Evolutionary conservation across 352 stramenopile genomes (phyloP), one percentile per base, ranked within the genome.

Genomic region (Phytophthora citricola): DNA sequence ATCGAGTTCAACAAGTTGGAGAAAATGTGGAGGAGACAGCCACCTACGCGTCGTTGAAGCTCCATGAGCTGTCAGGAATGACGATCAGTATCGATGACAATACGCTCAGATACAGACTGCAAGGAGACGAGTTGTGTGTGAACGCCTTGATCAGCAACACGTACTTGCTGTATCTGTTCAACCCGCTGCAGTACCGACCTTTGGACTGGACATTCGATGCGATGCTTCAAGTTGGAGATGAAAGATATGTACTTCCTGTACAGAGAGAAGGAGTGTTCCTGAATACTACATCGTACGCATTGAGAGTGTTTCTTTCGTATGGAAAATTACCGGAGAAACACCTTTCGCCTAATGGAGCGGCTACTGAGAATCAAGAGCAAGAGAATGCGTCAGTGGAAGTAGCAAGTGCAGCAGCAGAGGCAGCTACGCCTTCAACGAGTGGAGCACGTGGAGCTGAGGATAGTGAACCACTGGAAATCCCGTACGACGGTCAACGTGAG

Each of bases 101-200:
- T 69, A 93, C 83, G 52, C 64, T 95, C 34, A 76, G 85, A 15
- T 95, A 93, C 66, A 66, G 71, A n/a, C 65, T 92, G 4, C 71
- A 83, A 27, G 49, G 71, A 2, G 63, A 78, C 45, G 77, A 89
- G 24, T 60, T 94, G 39, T 93, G 84, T 52, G 74, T 95, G 14
- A 95, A 95, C 54, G 81, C 85, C 1, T 66, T 95, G 27, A 82
- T 93, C 49, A 91, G 84, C 76, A 95, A 94, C 61, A 89, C 88
- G 59, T 95, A 94, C 69, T 67, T 95, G 63, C 68, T 95, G n/a
- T 94, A 95, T 31, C 58, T 95, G 32, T 95, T 95, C 75, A 95
- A 95, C 51, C 85, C 88, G 43, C 70, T 93, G 38, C 68, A 83
- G 53, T 95, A 91, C 58, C 86, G 85, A 3, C 88, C 88, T 9